A percentile compares a stretch with the other conserved stretches of the same genome.
Evolutionary conservation across 257 asterid genomes (phyloP).

Genomic region (Solanum etuberosum): DNA sequence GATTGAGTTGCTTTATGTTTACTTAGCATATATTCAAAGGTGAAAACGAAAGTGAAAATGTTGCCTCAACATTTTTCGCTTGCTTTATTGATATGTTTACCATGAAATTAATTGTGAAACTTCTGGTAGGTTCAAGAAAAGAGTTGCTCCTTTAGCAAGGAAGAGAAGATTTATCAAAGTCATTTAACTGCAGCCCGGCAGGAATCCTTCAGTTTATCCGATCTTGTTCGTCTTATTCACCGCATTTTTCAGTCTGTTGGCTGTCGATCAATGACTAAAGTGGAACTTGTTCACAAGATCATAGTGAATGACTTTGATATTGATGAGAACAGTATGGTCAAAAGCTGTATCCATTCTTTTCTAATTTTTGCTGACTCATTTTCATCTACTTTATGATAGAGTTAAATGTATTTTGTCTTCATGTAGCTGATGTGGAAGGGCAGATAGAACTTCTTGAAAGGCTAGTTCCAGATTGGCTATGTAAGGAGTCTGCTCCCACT

Average conservation of each 20-base stretch:
- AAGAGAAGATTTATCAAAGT: neutral
- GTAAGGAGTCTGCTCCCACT: constrained; percentile 40
- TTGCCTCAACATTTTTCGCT: neutral
- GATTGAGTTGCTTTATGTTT: neutral
- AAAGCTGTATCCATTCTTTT: neutral
- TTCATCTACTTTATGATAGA: neutral
- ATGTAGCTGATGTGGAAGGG: constrained; percentile 51
- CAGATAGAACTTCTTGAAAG: constrained; percentile 63
- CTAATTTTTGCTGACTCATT: neutral
- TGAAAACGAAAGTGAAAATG: neutral
- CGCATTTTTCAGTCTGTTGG: constrained; percentile 49
- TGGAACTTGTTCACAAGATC: constrained; percentile 83
- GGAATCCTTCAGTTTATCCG: constrained; percentile 32
- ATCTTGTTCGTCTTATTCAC: constrained; percentile 49
- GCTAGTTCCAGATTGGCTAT: constrained; percentile 80
- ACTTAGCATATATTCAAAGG: neutral
- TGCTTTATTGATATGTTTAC: neutral
- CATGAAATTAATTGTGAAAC: neutral
- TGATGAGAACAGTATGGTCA: constrained; percentile 44
- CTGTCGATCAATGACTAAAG: constrained; percentile 62
- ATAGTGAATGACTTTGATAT: constrained; percentile 49
- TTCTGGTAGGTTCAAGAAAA: constrained; percentile 8
- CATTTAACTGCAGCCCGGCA: constrained; percentile 16
- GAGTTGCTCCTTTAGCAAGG: constrained; percentile 4
- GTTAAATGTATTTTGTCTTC: constrained; percentile 5